These are phyloP conservation scores for Rhizopogon salebrosus DNA, from an alignment of 768 basidiomycete species.

Conservation along the genomic window DNA sequence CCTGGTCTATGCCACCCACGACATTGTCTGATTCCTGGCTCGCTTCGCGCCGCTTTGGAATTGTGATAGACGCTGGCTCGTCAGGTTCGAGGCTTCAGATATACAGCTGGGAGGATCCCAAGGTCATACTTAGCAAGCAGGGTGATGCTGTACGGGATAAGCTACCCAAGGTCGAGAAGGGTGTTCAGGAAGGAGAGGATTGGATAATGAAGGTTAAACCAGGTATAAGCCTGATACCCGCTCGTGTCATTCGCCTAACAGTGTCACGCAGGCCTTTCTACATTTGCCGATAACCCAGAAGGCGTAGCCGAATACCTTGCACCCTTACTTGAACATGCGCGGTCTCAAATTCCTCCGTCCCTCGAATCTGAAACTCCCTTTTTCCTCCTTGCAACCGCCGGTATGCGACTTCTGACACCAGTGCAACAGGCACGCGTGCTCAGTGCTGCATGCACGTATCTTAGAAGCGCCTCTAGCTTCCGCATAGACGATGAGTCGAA, in stretches of 20 bases:
- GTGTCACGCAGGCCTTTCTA: constrained; percentile 71
- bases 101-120: constrained; percentile 93
- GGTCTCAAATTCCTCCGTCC: constrained; percentile 79
- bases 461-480: constrained; percentile 74
- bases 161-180: constrained; percentile 89
- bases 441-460: constrained; percentile 70
- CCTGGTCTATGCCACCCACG: constrained; percentile 66
- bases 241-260: neutral
- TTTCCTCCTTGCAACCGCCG: constrained; percentile 93
- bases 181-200: constrained; percentile 69
- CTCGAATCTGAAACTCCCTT: constrained; percentile 81
- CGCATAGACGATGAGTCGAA: constrained; percentile 60
- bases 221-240: constrained; percentile 46
- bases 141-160: constrained; percentile 43
- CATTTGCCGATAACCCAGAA: constrained; percentile 64
- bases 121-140: constrained; percentile 48
- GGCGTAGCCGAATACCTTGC: constrained; percentile 71
- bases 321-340: constrained; percentile 81
- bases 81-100: constrained; percentile 95
- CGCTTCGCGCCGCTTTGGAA: constrained; percentile 75
- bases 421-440: constrained; percentile 69
- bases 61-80: constrained; percentile 98
- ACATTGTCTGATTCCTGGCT: constrained; percentile 71
- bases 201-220: constrained; percentile 95
- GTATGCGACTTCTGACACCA: constrained; percentile 83